A percentile compares a stretch with the other conserved stretches of the same genome.
Conservation (phyloP, 1,284 basidiomycete species). For the Takashimella koratensis region DNA sequence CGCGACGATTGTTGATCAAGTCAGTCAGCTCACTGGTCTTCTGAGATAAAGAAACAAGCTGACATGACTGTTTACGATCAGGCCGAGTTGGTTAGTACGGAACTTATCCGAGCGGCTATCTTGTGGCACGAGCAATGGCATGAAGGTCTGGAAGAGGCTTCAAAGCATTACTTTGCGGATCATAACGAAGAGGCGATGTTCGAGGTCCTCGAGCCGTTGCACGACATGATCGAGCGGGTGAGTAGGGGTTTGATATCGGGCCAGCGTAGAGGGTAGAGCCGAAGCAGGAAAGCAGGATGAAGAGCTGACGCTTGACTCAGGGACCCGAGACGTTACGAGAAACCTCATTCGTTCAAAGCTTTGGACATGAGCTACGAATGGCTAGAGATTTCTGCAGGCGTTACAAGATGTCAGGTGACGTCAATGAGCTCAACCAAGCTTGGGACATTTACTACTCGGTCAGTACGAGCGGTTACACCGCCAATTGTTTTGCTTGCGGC, state of each 20-base stretch:
- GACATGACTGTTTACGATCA: no score
- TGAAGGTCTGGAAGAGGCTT: conserved; percentile 97
- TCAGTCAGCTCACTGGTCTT: conserved; percentile 41
- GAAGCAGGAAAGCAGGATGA: no score
- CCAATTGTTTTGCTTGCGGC: not conserved
- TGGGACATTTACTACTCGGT: conserved; percentile 97
- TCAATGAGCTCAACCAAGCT: conserved; percentile 90
- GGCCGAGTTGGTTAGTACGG: conserved; percentile 87
- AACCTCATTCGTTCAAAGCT: conserved; percentile 91
- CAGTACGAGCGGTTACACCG: conserved; percentile 43
- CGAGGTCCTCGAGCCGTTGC: conserved; percentile 84
- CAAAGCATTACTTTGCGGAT: conserved; percentile 94
- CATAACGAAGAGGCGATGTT: conserved; percentile 99
- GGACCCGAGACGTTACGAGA: conserved; percentile 92
- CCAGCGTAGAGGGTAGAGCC: no score
- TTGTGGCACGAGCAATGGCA: conserved; percentile 99
- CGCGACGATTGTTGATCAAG: conserved; percentile 82
- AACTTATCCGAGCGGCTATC: conserved; percentile 96
- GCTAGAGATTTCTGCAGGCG: conserved; percentile 89
- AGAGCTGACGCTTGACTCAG: no score
- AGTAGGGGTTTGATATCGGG: no score
- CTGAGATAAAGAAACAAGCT: no score
- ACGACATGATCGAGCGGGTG: conserved; percentile 86
- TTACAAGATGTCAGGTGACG: conserved; percentile 83
- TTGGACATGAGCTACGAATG: conserved; percentile 88